Conservation (phyloP, 2,329 filamentous ascomycete genomes). For the Colletotrichum nymphaeae region DNA sequence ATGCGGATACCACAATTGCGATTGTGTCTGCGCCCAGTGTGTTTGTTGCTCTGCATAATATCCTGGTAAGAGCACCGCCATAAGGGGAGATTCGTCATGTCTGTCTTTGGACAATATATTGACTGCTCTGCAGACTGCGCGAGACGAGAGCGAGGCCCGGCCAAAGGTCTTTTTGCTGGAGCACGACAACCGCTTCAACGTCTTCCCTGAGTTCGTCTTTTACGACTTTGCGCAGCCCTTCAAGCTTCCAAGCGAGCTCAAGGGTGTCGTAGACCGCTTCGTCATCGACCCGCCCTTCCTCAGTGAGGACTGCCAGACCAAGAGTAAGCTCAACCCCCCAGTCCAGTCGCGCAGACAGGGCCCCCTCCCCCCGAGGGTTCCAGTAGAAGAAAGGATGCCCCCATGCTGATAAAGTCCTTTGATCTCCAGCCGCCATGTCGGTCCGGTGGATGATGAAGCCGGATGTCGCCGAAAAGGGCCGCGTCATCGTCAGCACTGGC, state of each 20-base stretch:
- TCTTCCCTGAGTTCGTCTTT: conserved; percentile 79
- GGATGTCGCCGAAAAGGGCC: conserved; percentile 35
- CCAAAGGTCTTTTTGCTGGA: conserved; percentile 77
- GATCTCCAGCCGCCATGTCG: conserved; percentile 72
- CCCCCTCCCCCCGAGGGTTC: no score
- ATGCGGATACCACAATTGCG: conserved; percentile 68
- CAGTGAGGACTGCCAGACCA: conserved; percentile 84
- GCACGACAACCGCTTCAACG: conserved; percentile 77
- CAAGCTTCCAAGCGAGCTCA: conserved; percentile 71
- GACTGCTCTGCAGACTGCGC: conserved; percentile 6
- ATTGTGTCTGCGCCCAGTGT: conserved; percentile 82
- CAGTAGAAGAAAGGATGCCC: no score
- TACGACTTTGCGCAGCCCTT: conserved; percentile 81
- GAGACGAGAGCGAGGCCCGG: conserved; percentile 45
- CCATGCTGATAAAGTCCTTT: not conserved
- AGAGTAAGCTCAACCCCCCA: conserved; percentile 60
- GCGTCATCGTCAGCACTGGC: conserved; percentile 78
- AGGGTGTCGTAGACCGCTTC: conserved; percentile 74
- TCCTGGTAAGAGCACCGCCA: conserved; percentile 58
- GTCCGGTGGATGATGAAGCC: conserved; percentile 76
- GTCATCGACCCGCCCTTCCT: conserved; percentile 85
- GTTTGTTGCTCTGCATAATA: conserved; percentile 80
- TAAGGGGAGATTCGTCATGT: not conserved
- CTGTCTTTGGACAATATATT: not conserved
- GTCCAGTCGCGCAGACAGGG: no score